These are phyloP conservation scores for Coemansia sp. DNA, from an alignment of 192 early-diverging fungal genomes.

Conservation along the genomic window DNA sequence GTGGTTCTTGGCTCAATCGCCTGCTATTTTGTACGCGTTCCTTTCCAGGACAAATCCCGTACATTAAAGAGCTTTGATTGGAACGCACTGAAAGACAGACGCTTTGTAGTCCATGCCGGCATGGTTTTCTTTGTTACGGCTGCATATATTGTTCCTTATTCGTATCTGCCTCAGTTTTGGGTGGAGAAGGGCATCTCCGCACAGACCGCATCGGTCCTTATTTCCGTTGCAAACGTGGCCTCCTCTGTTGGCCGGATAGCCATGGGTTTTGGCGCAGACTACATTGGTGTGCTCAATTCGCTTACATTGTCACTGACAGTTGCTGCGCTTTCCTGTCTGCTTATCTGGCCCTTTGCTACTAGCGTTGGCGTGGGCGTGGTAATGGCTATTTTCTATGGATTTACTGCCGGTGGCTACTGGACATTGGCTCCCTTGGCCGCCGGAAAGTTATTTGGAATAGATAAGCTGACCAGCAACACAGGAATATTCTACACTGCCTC, in stretches of 20 bases:
- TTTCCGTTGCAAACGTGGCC: conserved; percentile 41
- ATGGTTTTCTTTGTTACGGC: conserved; percentile 47
- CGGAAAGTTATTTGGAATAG: conserved; percentile 36
- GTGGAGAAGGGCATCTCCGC: conserved; percentile 29
- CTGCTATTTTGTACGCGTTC: conserved; percentile 31
- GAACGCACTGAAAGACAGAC: conserved; percentile 24
- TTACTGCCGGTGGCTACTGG: conserved; percentile 42
- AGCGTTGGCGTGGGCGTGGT: conserved; percentile 28
- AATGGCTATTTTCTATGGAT: conserved; percentile 33
- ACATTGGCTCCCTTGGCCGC: conserved; percentile 38
- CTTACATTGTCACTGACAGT: conserved; percentile 18
- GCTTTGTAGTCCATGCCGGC: conserved; percentile 30
- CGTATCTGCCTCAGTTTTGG: conserved; percentile 39
- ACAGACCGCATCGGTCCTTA: conserved; percentile 33
- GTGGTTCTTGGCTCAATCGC: conserved; percentile 38
- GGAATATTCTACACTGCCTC: conserved; percentile 42
- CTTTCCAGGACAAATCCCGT: conserved; percentile 19
- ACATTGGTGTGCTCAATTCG: conserved; percentile 40
- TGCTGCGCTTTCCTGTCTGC: conserved; percentile 16
- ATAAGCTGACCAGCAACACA: conserved; percentile 34
- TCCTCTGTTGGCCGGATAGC: conserved; percentile 38
- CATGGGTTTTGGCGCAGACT: conserved; percentile 30
- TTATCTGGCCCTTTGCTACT: conserved; percentile 45
- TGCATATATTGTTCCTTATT: conserved; percentile 43
- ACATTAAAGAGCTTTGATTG: conserved; percentile 34